A percentile compares a stretch with the other conserved stretches of the same genome.
Conservation (phyloP, 345 rosid species). For the Eutrema japonicum region DNA sequence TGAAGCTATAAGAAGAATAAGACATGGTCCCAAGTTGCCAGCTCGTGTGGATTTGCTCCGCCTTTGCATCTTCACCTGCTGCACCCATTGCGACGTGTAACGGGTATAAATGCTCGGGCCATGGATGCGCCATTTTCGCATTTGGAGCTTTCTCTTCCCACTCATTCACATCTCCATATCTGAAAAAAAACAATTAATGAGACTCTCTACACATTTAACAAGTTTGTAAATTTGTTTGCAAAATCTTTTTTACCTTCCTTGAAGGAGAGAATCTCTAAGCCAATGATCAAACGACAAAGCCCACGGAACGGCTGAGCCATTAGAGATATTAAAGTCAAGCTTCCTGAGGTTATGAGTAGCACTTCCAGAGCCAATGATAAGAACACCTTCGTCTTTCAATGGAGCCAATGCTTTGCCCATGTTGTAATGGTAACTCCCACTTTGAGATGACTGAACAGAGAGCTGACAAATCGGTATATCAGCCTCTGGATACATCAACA, state of each 20-base stretch:
- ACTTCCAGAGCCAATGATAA: constrained; percentile 84
- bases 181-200: constrained; percentile 28
- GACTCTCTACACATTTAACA: background rate
- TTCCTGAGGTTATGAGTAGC: constrained; percentile 75
- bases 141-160: constrained; percentile 69
- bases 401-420: constrained; percentile 89
- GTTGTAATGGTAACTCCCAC: constrained; percentile 72
- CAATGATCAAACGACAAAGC: constrained; percentile 80
- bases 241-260: constrained; percentile 65
- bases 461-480: constrained; percentile 86
- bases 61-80: constrained; percentile 67
- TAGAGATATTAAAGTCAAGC: constrained; percentile 21
- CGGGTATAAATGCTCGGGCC: constrained; percentile 90
- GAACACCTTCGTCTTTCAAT: constrained; percentile 83
- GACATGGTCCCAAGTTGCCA: constrained; percentile 76
- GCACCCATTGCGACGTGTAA: constrained; percentile 94
- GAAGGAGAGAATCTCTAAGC: constrained; percentile 77
- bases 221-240: background rate
- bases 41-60: constrained; percentile 76
- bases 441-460: constrained; percentile 65
- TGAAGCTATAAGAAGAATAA: constrained; percentile 78
- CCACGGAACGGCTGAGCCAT: constrained; percentile 57
- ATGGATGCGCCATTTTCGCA: constrained; percentile 82
- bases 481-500: constrained; percentile 94
- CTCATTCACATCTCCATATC: constrained; percentile 80